These are phyloP conservation scores for Phytophthora brassicae DNA, from an alignment of 352 stramenopile genomes.

Conservation along the genomic window DNA sequence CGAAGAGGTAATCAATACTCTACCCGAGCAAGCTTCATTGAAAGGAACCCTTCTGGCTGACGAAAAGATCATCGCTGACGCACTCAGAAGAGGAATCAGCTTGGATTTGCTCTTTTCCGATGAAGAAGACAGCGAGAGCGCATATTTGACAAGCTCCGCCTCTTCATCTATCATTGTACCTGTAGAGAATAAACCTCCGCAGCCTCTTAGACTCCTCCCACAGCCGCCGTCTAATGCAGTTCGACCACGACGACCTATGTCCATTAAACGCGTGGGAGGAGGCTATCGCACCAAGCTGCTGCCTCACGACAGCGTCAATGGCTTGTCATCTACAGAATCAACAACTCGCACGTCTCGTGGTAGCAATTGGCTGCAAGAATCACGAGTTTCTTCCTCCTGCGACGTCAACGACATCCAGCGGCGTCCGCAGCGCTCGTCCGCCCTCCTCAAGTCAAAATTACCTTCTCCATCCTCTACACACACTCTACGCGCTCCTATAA, in stretches of 20 bases:
- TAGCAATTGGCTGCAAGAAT: conserved; percentile 2
- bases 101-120: conserved; percentile 66
- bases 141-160: conserved; percentile 15
- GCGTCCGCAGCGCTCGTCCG: conserved; percentile 6
- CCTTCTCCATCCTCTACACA: conserved; percentile 9
- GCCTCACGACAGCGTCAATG: conserved; percentile 8
- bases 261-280: conserved; percentile 56
- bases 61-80: conserved; percentile 18
- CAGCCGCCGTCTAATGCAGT: neutral
- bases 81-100: conserved; percentile 42
- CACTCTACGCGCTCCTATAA: neutral
- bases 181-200: conserved; percentile 1
- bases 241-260: conserved; percentile 23
- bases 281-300: conserved; percentile 49
- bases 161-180: conserved; percentile 11
- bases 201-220: no score
- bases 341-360: neutral
- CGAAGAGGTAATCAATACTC: neutral
- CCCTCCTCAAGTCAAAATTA: no score
- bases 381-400: neutral
- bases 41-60: conserved; percentile 1
- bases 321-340: conserved; percentile 3
- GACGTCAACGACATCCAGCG: conserved; percentile 4
- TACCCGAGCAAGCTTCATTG: neutral
- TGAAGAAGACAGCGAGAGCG: conserved; percentile 27